A percentile compares a stretch with the other conserved stretches of the same genome.
Evolutionary conservation across 192 early-diverging fungal species (phyloP).

Genomic region (Lobosporangium transversale): DNA sequence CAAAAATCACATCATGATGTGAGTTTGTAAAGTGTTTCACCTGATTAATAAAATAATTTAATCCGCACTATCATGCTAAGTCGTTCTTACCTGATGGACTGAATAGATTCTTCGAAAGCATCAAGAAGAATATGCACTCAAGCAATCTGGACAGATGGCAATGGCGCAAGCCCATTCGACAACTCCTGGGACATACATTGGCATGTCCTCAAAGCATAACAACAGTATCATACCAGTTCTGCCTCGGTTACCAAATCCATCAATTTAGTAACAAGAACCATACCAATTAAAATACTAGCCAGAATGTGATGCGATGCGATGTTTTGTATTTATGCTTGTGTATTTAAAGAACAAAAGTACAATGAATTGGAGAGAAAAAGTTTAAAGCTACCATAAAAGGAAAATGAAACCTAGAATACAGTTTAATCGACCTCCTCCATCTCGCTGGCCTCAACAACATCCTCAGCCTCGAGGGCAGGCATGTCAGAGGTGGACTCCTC

Average conservation of each 20-base stretch:
- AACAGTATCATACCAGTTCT: conserved; percentile 28
- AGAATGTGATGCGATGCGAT: background rate
- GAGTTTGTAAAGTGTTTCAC: no score
- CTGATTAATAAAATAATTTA: no score
- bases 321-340: conserved; percentile 1
- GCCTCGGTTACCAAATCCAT: conserved; percentile 26
- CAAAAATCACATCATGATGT: conserved; percentile 49
- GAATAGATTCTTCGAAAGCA: conserved; percentile 37
- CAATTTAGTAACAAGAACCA: no score
- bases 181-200: conserved; percentile 28
- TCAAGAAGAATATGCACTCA: conserved; percentile 33
- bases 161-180: conserved; percentile 17
- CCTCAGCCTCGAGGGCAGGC: conserved; percentile 54
- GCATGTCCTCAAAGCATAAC: conserved; percentile 27
- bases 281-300: background rate
- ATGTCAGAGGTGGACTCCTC: conserved; percentile 54
- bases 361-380: no score
- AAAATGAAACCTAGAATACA: conserved; percentile 1
- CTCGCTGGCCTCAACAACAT: conserved; percentile 53
- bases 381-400: no score
- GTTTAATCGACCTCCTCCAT: conserved; percentile 56
- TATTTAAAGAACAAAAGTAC: conserved; percentile 22
- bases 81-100: background rate
- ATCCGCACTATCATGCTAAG: conserved; percentile 8
- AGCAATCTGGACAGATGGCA: conserved; percentile 13